Percentiles rank a stretch among this genome's conserved stretches.
These are phyloP conservation scores for Fusarium dlaminii DNA, from an alignment of 2,329 filamentous ascomycete species.

Conservation along the genomic window DNA sequence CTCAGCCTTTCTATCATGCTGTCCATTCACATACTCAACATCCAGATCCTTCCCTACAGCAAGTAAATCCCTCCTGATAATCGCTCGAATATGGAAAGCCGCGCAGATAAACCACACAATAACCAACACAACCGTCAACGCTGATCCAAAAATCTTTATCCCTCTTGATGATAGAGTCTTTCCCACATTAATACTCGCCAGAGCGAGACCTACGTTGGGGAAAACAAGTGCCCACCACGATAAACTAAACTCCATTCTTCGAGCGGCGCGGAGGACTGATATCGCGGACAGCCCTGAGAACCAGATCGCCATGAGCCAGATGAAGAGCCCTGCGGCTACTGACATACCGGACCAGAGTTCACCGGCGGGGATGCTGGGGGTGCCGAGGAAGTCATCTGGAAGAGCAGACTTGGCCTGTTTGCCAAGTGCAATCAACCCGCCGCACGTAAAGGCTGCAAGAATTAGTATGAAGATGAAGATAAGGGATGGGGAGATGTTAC, in stretches of 20 bases:
- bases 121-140: not conserved
- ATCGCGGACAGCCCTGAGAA: not conserved
- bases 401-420: conserved; percentile 3
- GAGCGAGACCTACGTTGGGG: conserved; percentile 15
- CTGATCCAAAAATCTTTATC: not conserved
- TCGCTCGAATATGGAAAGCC: not conserved
- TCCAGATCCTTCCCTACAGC: conserved; percentile 16
- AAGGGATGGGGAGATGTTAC: fast-evolving
- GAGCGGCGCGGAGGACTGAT: not conserved
- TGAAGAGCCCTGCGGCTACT: conserved; percentile 8
- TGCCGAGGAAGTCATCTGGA: not conserved
- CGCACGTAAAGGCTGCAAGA: not conserved
- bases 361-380: not conserved
- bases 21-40: conserved; percentile 1
- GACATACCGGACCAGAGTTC: conserved; percentile 13
- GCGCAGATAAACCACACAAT: conserved; percentile 8
- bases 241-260: conserved; percentile 5
- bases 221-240: conserved; percentile 18
- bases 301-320: conserved; percentile 20
- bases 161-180: not conserved
- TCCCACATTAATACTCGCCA: conserved; percentile 13
- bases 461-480: fast-evolving
- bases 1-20: conserved; percentile 4
- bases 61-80: not conserved
- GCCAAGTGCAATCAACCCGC: not conserved